Base-by-base conservation (phyloP, 2,329 filamentous ascomycete genomes). In the Pseudogymnoascus destructans region DNA sequence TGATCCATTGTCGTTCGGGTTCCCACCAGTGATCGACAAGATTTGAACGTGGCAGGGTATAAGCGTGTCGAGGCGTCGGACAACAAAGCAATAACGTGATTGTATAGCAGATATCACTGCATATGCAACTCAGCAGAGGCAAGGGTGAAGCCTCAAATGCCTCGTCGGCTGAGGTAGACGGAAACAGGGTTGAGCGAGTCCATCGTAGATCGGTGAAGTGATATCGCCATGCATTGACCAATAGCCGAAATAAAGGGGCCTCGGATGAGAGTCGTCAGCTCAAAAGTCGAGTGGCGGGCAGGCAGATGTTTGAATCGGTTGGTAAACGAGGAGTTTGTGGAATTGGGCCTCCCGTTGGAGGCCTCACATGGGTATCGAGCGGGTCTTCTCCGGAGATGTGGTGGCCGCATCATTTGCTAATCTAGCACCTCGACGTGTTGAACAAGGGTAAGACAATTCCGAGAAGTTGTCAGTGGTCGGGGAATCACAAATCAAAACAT, bases 21-120 rank as follows among this genome's bases (percentile, higher is more conserved):
- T 49, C 42, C 23, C 42, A 49, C 42, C 42, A 49, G 42, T 27
- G 42, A 49, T 49, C 42, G 42, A 27, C 42, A 49, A 15, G 42
- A 49, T 49, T 23, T 49, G 42, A 49, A 49, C 42, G 42, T n/a
- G 42, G 42, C 42, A 49, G 42, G 23, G 42, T 27, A 17, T 49
- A 49, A 49, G 42, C 23, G 42, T 49, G 42, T 49, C 23, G 54
- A 55, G 54, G 54, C 54, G 54, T 36, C 33, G 54, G 54, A 55
- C 54, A 55, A 55, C 54, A 36, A 55, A 55, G 54, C 54, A 55
- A 55, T 55, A 36, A 33, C 30, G 54, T 55, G 54, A 55, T 33
- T 36, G 54, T 33, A 36, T 55, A 33, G 54, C 30, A 55, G 33
- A 33, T 36, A 55, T 55, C 17, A 33, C 27, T 55, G 54, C 27